Base-by-base conservation (phyloP, 2,329 filamentous ascomycete species). In the Phialemoniopsis sp. region DNA sequence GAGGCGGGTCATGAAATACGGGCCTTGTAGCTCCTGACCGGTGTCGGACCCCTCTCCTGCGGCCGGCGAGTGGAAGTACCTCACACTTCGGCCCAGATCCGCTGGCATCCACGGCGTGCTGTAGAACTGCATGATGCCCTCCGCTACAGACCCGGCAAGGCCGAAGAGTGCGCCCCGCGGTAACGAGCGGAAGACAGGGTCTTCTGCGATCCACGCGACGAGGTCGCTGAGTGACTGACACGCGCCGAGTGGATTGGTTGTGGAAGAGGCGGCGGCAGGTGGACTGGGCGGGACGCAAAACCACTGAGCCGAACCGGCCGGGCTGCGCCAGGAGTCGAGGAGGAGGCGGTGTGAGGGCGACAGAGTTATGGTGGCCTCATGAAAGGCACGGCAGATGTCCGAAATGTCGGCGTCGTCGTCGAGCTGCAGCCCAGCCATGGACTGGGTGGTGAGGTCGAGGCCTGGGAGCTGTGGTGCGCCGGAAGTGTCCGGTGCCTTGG, bases 11-110 rank as follows among this genome's bases (percentile, higher is more conserved):
- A 15, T 34, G 19, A 41, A 44, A 15, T 44, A 44, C 16, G 38
- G 42, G 5, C 28, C 28, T 4, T 18, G 32, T 17, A 41, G 29
- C 8, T 36, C 21, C 21, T 26, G 6, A 10, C 21, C 21, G 6
- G 21, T 10, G 21, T 64, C 18, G 53, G 60, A 21, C 40, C 55
- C 7, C 57, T 63, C 44, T 9, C 10, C 21, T 10, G 21, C 21
- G 21, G 21, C 10, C 6, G 21, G 21, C 21, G 21, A 26, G 21
- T 26, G 21, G n/a, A 38, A 36, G 29, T 37, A 36, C 9, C 39
- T 12, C 31, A 41, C 38, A 17, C 38, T 28, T 7, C 32, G 31
- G 14, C 39, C 31, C 17, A 38, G 39, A 26, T 35, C 21, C 13
- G 32, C 16, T 8, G 15, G 19, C 15, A 44, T 31, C 42, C 36